Percentiles rank a stretch among this genome's conserved stretches.
Evolutionary conservation across 2,329 filamentous ascomycete genomes (phyloP).

Genomic region (Sclerotinia minor): DNA sequence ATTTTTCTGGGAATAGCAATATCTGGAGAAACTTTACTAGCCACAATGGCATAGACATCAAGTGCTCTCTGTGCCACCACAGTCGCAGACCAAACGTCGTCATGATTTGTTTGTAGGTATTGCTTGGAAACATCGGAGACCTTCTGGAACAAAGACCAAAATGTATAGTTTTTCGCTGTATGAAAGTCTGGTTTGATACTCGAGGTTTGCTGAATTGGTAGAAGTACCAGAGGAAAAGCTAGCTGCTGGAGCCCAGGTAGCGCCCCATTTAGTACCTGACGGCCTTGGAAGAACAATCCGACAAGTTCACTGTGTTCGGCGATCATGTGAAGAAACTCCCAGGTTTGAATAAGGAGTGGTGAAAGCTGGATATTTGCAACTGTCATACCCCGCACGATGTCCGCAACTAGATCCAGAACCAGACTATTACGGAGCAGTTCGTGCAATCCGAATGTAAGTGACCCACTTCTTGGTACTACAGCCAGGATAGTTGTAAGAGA

Average conservation of each 20-base stretch:
- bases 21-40: neutral
- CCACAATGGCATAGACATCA: neutral
- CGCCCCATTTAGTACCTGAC: neutral
- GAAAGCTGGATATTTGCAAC: neutral
- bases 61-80: neutral
- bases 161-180: fast-evolving
- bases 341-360: neutral
- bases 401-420: neutral
- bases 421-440: neutral
- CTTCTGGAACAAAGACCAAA: neutral
- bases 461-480: neutral
- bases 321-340: neutral
- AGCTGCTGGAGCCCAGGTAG: neutral
- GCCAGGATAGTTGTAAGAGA: neutral
- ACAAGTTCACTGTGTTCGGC: neutral
- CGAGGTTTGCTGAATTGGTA: neutral
- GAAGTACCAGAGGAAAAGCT: neutral
- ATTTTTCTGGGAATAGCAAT: fast-evolving
- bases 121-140: neutral
- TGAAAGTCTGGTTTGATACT: neutral
- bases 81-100: neutral
- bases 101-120: neutral
- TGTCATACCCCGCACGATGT: neutral
- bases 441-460: neutral
- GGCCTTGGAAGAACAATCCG: neutral